Evolutionary conservation across 169 alveolate species (phyloP).

Genomic region (Cryptosporidium tyzzeri): DNA sequence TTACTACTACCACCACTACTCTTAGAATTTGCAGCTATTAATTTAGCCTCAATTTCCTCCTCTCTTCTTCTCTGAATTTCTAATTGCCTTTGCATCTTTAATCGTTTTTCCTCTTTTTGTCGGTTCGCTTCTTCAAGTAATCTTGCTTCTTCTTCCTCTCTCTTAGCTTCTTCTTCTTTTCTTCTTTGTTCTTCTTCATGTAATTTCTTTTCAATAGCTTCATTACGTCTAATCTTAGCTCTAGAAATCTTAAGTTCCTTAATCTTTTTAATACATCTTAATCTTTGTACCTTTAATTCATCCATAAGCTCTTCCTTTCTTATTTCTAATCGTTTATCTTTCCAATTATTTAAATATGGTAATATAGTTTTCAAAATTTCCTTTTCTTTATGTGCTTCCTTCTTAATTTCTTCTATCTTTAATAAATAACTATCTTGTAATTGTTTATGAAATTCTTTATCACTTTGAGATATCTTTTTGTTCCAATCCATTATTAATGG

Average conservation of each 20-base stretch:
- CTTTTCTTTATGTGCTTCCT: constrained; percentile 76
- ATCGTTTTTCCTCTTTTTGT: constrained; percentile 81
- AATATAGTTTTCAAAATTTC: constrained; percentile 77
- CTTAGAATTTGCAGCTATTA: constrained; percentile 36
- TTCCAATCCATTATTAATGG: constrained; percentile 71
- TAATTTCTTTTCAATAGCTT: constrained; percentile 79
- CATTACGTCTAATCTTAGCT: constrained; percentile 83
- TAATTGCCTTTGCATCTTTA: constrained; percentile 77
- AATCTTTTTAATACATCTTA: constrained; percentile 79
- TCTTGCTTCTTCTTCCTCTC: constrained; percentile 66
- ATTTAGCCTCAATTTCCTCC: constrained; percentile 79
- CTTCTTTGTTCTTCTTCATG: constrained; percentile 84
- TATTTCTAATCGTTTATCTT: constrained; percentile 38
- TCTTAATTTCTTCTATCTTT: constrained; percentile 40
- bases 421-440: constrained; percentile 65
- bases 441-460: constrained; percentile 59
- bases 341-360: constrained; percentile 62
- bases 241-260: constrained; percentile 84
- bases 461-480: constrained; percentile 30
- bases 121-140: constrained; percentile 80
- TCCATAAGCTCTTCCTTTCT: constrained; percentile 58
- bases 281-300: constrained; percentile 34
- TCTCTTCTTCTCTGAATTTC: constrained; percentile 80
- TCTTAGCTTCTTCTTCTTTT: constrained; percentile 81
- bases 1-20: neutral